Evolutionary conservation across 768 basidiomycete genomes (phyloP), one percentile per base, ranked within the genome.

Genomic region (Erythrobasidium yunnanense): DNA sequence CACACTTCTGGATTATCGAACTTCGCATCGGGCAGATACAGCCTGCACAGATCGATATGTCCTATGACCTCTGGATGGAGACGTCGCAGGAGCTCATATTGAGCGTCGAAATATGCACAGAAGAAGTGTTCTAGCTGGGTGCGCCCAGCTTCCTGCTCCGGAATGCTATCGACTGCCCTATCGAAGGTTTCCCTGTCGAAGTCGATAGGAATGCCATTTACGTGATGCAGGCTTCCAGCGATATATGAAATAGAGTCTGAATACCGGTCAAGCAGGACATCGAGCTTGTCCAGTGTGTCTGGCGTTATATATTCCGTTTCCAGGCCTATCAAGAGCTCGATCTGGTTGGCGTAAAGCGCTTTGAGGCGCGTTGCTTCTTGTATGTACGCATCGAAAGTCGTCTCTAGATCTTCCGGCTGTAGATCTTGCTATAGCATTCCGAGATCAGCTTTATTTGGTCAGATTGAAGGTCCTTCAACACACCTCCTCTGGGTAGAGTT

Each of bases 161-260:
- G 2, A 67, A 79, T 77, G 70, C 78, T 78, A 54, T 74, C 75
- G 65, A 93, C 73, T 5, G 86, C 83, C 52, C 75, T 78, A 62
- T 82, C 77, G 79, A 83, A 93, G 7, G 86, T 90, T 25, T 77
- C 70, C 38, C 79, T 71, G 77, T 95, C 90, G 71, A 97, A 91
- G 77, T 99, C 95, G 77, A 99, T 93, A 6, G 92, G 90, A 42
- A 87, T 81, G 22, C 78, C 80, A 74, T 85, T 82, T 75, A 91
- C 90, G 72, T 96, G 93, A 75, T 99, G 95, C 5, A 99, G 79
- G 33, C 87, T 88, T 25, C 95, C 93, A 57, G 97, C 88, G 73
- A 96, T 73, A 76, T 90, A 96, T 72, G 96, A 85, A 67, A 97
- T 82, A 53, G 79, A 77, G 34, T 77, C 76, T 7, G 75, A 76